Conservation (phyloP, 306 rosid species). For the Casuarina glauca region DNA sequence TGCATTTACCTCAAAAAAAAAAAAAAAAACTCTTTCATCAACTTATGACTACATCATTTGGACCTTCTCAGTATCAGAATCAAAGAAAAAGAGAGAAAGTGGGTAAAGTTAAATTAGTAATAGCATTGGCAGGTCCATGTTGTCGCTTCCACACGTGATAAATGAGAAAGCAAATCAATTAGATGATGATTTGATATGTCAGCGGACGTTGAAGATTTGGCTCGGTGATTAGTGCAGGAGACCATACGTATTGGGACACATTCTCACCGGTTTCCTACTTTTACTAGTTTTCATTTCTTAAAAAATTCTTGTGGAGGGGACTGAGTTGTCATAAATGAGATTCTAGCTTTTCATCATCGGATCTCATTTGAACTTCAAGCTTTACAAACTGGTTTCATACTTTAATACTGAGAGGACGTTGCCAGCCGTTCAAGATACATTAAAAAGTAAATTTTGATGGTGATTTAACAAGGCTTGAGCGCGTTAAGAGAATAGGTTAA, state of each 20-base stretch:
- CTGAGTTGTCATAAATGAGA: too few species aligned
- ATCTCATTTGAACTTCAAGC: too few species aligned
- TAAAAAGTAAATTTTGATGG: not conserved
- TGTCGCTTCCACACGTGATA: not conserved
- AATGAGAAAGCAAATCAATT: not conserved
- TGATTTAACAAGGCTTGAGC: not conserved
- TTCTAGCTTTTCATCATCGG: too few species aligned
- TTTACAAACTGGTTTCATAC: too few species aligned
- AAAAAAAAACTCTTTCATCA: too few species aligned
- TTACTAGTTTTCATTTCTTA: not conserved
- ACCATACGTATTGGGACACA: not conserved
- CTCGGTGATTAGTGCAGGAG: not conserved
- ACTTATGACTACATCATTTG: too few species aligned
- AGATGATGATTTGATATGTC: conserved; percentile 5
- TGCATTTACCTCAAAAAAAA: too few species aligned
- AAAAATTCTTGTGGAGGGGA: too few species aligned
- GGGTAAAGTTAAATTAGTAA: not conserved
- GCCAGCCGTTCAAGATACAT: not conserved
- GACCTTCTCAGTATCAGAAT: not conserved
- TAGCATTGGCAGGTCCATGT: not conserved
- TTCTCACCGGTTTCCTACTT: not conserved
- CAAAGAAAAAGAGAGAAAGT: not conserved
- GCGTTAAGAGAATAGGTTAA: not conserved
- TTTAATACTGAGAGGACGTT: not conserved
- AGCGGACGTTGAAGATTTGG: not conserved